Evolutionary conservation across 805 yeast species (phyloP), one percentile per base, ranked within the genome.

Genomic region (Candida palmyrensis): DNA sequence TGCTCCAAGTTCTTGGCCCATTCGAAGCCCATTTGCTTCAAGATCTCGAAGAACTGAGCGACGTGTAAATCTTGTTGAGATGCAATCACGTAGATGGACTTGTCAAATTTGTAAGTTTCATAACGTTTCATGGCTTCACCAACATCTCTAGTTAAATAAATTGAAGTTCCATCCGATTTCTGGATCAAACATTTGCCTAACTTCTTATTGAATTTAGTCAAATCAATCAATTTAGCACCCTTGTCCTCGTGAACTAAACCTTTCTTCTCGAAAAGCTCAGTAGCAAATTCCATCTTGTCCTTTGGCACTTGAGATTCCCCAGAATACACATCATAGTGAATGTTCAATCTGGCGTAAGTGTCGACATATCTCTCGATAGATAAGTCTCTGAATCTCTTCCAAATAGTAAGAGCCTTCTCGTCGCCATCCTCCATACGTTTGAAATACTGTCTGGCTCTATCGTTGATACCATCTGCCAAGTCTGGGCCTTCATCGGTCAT

Each of bases 111-210:
- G 66, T 79, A 84, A 47, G 71, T 74, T 36, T 83, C 78, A 57
- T 86, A 73, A 71, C 99, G 90, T 53, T 83, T 86, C 53, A 82
- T 79, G 36, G 97, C 97, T 50, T 89, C 96, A 49, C 97, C 97
- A 38, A 92, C 82, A 61, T 92, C 99, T 68, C 99, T 80, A 42
- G 97, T 89, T 51, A 92, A 62, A 59, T 92, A 92, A 41, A 92
- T 68, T 12, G 96, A 84, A 16, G 99, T 85, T 57, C 97, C 97
- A 57, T 92, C 98, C 16, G 87, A 79, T 64, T 92, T 94, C 58
- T 87, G 87, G 31, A 92, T 90, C 43, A 92, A 74, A 36, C 86
- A 85, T 65, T 89, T 90, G 44, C 97, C 97, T 40, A 92, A 71
- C 57, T 89, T 89, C 71, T 90, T 89, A 70, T 82, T 83, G 66